Evolutionary conservation across 2,329 filamentous ascomycete genomes (phyloP), one percentile per base, ranked within the genome.

Genomic region (Cadophora sp.): DNA sequence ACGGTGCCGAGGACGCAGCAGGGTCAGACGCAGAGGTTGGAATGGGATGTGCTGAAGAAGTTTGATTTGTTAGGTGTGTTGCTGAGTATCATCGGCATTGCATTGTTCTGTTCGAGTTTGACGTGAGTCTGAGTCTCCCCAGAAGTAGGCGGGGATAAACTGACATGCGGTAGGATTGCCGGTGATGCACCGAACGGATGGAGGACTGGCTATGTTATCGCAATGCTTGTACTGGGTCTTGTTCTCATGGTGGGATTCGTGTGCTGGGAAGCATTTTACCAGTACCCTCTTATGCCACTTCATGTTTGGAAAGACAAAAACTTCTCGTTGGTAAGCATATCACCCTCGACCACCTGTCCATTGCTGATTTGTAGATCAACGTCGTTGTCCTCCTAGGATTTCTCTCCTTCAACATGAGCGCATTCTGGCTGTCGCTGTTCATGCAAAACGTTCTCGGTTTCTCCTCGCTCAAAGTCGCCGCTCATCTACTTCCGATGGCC

Each of bases 401-500:
- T 73, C 86, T 90, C 79, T 84, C 84, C 14, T 92, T 92, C 72
- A 81, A 84, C 0, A 80, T 85, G 4, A 81, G 83, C 26, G 79
- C 83, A 6, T 91, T 92, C 77, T 91, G 87, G 85, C 79, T 89
- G 0, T 83, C 89, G 0, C 84, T 91, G 12, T 91, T 86, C 77
- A 85, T 92, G 79, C 89, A 92, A 75, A 79, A 86, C 27, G 79
- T 89, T 43, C 79, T 83, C 37, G 62, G 77, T 4, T 82, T 85
- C 69, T 84, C 83, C 0, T 82, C 89, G 0, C 80, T 92, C 2
- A 81, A 81, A 68, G 86, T 89, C 2, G 89, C 89, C 0, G 83
- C 91, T 9, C 86, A 87, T 70, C 80, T 92, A 48, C 83, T 92
- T 0, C 90, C 90, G 0, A 88, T 89, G 83, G 87, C 87, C 1